phyloP scores from a whole-genome alignment of 345 rosid genomes.

The Camelina sativa region DNA sequence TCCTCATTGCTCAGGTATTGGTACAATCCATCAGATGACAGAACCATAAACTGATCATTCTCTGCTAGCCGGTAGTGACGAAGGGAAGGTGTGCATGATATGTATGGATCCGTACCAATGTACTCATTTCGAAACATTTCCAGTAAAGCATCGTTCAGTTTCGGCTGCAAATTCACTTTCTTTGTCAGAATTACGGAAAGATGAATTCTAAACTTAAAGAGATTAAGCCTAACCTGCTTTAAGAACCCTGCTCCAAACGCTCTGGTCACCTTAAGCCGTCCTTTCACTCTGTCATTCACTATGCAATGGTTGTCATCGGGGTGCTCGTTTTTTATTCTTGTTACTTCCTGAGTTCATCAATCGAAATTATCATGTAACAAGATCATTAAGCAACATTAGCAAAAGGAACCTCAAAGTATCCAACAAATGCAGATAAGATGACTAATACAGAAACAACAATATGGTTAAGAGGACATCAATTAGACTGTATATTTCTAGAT shows the following conservation, averaged over 20 bases:
- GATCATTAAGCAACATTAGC: conserved; percentile 6
- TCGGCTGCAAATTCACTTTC: conserved; percentile 65
- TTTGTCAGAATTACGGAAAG: conserved; percentile 18
- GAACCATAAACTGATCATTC: conserved; percentile 86
- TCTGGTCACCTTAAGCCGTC: conserved; percentile 63
- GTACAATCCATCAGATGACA: conserved; percentile 95
- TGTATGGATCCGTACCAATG: conserved; percentile 84
- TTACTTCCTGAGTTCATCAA: conserved; percentile 71
- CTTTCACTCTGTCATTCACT: conserved; percentile 91
- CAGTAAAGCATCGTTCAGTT: conserved; percentile 73
- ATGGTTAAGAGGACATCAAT: background rate
- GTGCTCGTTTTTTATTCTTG: conserved; percentile 91
- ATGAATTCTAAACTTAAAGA: conserved; percentile 2
- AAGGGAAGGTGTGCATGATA: conserved; percentile 87
- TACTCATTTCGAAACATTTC: conserved; percentile 89
- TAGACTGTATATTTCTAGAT: background rate
- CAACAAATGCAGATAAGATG: background rate
- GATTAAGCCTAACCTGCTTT: conserved; percentile 65
- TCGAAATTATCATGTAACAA: conserved; percentile 13
- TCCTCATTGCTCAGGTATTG: conserved; percentile 92
- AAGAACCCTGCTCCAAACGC: conserved; percentile 82
- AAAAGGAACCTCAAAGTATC: background rate
- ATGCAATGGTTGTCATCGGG: conserved; percentile 91
- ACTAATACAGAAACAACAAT: background rate
- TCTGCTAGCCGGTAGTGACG: conserved; percentile 78